phyloP scores from a whole-genome alignment of 768 basidiomycete genomes.

The Termitomyces bulborhizus region DNA sequence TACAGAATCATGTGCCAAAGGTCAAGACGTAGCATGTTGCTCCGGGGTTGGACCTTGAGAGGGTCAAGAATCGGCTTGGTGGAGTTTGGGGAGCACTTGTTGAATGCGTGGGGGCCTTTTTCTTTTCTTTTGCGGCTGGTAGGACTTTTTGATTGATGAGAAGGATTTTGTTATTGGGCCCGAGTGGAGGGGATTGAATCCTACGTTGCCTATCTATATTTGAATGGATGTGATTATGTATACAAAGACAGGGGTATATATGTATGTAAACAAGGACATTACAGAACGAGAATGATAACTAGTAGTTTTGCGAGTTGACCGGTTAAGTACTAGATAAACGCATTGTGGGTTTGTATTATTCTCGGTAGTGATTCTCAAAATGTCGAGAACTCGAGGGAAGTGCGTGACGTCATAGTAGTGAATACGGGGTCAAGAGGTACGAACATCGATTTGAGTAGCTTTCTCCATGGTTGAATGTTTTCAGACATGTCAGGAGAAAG shows the following conservation, averaged over 20 bases:
- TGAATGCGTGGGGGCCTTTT: conserved; percentile 43
- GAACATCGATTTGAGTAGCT: too few relatives aligned
- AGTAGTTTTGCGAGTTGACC: conserved; percentile 68
- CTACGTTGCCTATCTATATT: conserved; percentile 75
- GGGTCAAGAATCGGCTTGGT: conserved; percentile 70
- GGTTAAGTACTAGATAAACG: conserved; percentile 60
- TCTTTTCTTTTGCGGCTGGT: conserved; percentile 7
- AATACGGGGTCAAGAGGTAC: too few relatives aligned
- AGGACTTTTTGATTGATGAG: conserved; percentile 86
- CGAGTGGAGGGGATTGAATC: conserved; percentile 72
- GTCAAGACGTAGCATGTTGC: conserved; percentile 78
- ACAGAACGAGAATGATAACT: conserved; percentile 71
- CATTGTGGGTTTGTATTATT: conserved; percentile 37
- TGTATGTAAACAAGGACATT: conserved; percentile 15
- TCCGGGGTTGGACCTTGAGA: conserved; percentile 54
- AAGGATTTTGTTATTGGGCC: conserved; percentile 62
- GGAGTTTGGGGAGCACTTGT: conserved; percentile 70
- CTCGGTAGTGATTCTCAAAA: conserved; percentile 45
- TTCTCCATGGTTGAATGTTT: too few relatives aligned
- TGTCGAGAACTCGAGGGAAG: too few relatives aligned
- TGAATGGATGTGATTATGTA: conserved; percentile 17
- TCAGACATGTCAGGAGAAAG: too few relatives aligned
- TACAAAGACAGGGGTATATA: too few relatives aligned
- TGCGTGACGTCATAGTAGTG: too few relatives aligned
- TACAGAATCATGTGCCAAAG: conserved; percentile 75